A percentile compares a stretch with the other conserved stretches of the same genome.
These are phyloP conservation scores for Arabidopsis lyrata DNA, from an alignment of 441 rosid genomes.

Conservation along the genomic window DNA sequence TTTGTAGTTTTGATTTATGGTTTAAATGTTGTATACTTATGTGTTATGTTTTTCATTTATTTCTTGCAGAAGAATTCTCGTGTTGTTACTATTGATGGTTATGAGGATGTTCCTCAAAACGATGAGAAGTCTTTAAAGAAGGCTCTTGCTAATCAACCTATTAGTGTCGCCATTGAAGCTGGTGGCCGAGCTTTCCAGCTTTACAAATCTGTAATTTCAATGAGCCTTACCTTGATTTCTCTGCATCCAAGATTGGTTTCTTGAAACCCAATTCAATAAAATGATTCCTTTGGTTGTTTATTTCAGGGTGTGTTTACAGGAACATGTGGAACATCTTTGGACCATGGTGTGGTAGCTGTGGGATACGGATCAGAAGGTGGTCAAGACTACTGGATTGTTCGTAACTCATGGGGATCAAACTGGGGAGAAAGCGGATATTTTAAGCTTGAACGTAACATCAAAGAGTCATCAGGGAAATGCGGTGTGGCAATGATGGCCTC, in stretches of 20 bases:
- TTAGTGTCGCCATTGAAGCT: slow-evolving; percentile 75
- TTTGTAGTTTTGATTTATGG: not conserved
- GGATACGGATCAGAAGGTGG: slow-evolving; percentile 47
- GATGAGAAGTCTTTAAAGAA: slow-evolving; percentile 66
- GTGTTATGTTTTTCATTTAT: not conserved
- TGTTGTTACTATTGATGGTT: slow-evolving; percentile 65
- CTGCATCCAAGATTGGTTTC: slow-evolving; percentile 18
- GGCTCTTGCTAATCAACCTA: slow-evolving; percentile 62
- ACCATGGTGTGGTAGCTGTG: slow-evolving; percentile 50
- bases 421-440: slow-evolving; percentile 75
- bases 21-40: slow-evolving; percentile 1
- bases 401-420: slow-evolving; percentile 60
- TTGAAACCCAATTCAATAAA: not conserved
- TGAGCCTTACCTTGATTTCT: not conserved
- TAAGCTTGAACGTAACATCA: slow-evolving; percentile 56
- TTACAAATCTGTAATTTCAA: slow-evolving; percentile 58
- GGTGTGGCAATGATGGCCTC: slow-evolving; percentile 69
- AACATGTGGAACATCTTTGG: slow-evolving; percentile 47
- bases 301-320: slow-evolving; percentile 53
- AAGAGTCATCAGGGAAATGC: slow-evolving; percentile 53
- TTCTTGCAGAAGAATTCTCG: slow-evolving; percentile 51
- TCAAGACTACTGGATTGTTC: slow-evolving; percentile 45
- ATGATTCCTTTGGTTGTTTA: not conserved
- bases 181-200: slow-evolving; percentile 69
- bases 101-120: slow-evolving; percentile 58